These are phyloP conservation scores for Globisporangium irregulare DNA, from an alignment of 352 stramenopile genomes.

Conservation along the genomic window DNA sequence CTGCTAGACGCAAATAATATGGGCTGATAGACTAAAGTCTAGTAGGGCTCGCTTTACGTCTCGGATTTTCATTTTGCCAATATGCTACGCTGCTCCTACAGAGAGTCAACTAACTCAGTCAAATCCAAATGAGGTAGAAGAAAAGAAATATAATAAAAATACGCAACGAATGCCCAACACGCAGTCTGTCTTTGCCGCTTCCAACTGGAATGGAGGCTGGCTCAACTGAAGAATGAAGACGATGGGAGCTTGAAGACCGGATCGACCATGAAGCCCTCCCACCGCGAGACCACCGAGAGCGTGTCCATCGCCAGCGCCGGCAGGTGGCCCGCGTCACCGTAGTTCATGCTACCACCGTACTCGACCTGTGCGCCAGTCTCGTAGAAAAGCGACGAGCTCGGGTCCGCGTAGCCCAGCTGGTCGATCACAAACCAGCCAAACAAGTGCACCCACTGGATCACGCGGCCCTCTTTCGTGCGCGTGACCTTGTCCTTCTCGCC, in stretches of 20 bases:
- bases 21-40: too few relatives aligned
- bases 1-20: too few relatives aligned
- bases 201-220: not conserved
- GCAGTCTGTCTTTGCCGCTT: not conserved
- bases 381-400: slow-evolving; percentile 22
- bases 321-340: slow-evolving; percentile 46
- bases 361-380: slow-evolving; percentile 54
- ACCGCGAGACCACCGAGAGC: slow-evolving; percentile 59
- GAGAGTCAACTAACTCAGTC: not conserved
- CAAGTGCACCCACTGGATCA: slow-evolving; percentile 65
- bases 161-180: slow-evolving; percentile 2
- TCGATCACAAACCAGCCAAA: slow-evolving; percentile 73
- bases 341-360: slow-evolving; percentile 67
- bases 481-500: slow-evolving; percentile 14
- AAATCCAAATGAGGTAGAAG: not conserved
- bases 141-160: slow-evolving; percentile 5
- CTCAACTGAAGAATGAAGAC: slow-evolving; percentile 19
- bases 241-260: slow-evolving; percentile 53
- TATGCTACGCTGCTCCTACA: not conserved
- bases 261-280: slow-evolving; percentile 59
- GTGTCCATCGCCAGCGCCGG: slow-evolving; percentile 59
- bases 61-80: not conserved
- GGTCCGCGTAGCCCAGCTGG: slow-evolving; percentile 31
- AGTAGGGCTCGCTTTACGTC: too few relatives aligned
- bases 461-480: slow-evolving; percentile 34